Base-by-base conservation (phyloP, 1,284 basidiomycete species). In the Malassezia nana region DNA sequence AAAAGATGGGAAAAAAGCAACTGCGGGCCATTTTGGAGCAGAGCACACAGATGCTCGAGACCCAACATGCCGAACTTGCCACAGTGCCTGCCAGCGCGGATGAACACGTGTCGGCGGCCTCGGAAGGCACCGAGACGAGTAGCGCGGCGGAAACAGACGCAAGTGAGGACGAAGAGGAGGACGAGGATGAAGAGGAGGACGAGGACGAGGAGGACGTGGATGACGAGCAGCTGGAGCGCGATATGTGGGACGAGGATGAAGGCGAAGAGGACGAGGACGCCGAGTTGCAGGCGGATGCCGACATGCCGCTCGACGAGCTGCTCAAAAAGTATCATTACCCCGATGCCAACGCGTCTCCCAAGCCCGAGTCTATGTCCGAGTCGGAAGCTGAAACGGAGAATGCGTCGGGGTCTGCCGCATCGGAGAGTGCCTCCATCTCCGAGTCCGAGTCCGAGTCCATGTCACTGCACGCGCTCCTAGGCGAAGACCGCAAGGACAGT, bases 11-110 rank as follows among this genome's bases (percentile, higher is more conserved):
- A 0, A 85, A 86, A 58, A 83, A 85, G 63, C 90, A 94, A 76
- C 79, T 96, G 24, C 86, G 90, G 72, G 87, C 84, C 3, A 89
- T 96, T 62, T 78, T 96, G 32, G 82, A 89, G 74, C 85, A 92
- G 67, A 92, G 89, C 38, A 87, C 87, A 0, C 83, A 85, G 48
- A 83, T 94, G 63, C 78, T 95, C 54, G 84, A 87, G 67, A 85
- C 86, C 6, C 90, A 66, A 50, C 73, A 58, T 28, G 51, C 62
- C 10, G 71, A 70, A 15, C 62, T 50, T 58, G 65, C 10, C 62
- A 61, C 4, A 46, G 45, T 26, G 70, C n/a, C n/a, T n/a, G n/a
- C n/a, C n/a, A n/a, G n/a, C n/a, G n/a, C n/a, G n/a, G n/a, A n/a
- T n/a, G n/a, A n/a, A n/a, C n/a, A n/a, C n/a, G n/a, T n/a, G n/a